Percentiles rank a stretch among this genome's conserved stretches.
Evolutionary conservation across 345 rosid genomes (phyloP).

Genomic region (Nephelium lappaceum): DNA sequence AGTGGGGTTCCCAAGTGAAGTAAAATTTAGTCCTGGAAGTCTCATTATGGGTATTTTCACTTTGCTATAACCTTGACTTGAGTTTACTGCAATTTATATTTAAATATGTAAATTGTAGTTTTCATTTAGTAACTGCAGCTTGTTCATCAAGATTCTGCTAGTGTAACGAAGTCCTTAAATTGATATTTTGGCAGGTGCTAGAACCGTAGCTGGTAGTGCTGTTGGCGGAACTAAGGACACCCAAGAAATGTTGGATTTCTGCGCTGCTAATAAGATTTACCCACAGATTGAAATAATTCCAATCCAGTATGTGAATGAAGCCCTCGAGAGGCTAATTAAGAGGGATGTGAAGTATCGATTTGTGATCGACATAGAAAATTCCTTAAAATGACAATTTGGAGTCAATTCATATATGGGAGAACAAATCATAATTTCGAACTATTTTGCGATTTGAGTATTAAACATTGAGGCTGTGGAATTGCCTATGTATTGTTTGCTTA

Average conservation of each 20-base stretch:
- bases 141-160: background rate
- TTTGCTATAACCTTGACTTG: background rate
- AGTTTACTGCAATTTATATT: background rate
- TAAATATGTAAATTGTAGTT: background rate
- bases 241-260: slow-evolving; percentile 84
- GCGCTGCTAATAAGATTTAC: slow-evolving; percentile 69
- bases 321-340: slow-evolving; percentile 77
- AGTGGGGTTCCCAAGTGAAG: slow-evolving; percentile 84
- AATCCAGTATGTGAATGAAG: slow-evolving; percentile 66
- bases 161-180: background rate
- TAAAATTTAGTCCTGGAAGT: slow-evolving; percentile 75
- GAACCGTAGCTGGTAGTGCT: slow-evolving; percentile 61
- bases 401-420: background rate
- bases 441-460: background rate
- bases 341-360: slow-evolving; percentile 81
- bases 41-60: slow-evolving; percentile 52
- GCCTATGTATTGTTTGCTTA: no score
- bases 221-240: slow-evolving; percentile 68
- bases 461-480: background rate
- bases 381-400: slow-evolving; percentile 47
- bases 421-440: background rate
- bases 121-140: background rate
- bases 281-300: slow-evolving; percentile 76
- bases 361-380: slow-evolving; percentile 76
- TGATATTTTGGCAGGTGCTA: slow-evolving; percentile 56